Evolutionary conservation across 1,139 yeast genomes (phyloP), one percentile per base, ranked within the genome.

Genomic region (Geotrichum australiense): DNA sequence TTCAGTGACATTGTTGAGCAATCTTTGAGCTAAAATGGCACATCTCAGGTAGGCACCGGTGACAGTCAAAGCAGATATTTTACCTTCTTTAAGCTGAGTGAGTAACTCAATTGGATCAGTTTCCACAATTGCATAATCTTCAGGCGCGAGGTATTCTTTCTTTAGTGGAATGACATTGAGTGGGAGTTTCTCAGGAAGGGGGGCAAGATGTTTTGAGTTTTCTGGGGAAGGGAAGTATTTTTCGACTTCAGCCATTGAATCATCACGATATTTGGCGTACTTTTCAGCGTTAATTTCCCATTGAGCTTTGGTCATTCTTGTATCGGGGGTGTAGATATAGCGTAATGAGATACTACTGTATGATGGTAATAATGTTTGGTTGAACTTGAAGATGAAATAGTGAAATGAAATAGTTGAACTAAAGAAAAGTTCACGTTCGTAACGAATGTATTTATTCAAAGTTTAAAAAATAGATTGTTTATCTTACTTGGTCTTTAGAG

Each of bases 1-100:
- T 41, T 60, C 64, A n/a, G 61, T 56, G 26, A 59, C 48, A 37
- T 64, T 58, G 46, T 59, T 61, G 33, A 75, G 68, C 48, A 76
- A 58, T 52, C 77, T 78, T 49, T 78, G 82, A 11, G 76, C 73
- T 40, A 76, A 61, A 1, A 78, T 72, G 2, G 81, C 77, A 45
- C 82, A 64, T 49, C 72, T 73, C 46, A 76, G 72, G 53, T 68
- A 74, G 5, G 82, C 81, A 48, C 56, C 51, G 0, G 71, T 59
- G 4, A 73, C 71, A 16, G 67, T 65, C 16, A 63, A 67, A 0
- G 79, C 65, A 1, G 74, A 57, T 47, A 68, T 54, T 44, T 63
- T 57, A 5, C 73, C 72, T 11, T 40, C 43, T 12, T 69, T 67
- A 25, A 76, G 65, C 42, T 66, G 59, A 8, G 54, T 54, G 16